Evolutionary conservation across 1,284 basidiomycete genomes (phyloP).

Genomic region (Austroboletus novae-zelandiae): DNA sequence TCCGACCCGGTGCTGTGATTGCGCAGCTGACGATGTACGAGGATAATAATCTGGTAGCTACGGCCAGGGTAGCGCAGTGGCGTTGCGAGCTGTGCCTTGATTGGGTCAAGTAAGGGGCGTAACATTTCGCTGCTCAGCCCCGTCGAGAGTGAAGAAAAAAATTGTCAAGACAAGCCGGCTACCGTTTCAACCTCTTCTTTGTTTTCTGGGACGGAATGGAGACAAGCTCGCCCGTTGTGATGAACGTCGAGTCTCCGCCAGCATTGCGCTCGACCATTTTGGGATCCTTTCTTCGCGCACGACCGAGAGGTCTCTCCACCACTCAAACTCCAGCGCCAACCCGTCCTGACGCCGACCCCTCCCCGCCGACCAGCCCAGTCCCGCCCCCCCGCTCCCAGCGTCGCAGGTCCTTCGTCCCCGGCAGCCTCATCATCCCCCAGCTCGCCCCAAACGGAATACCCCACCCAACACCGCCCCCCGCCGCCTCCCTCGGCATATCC

Average conservation of each 20-base stretch:
- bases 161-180: background rate
- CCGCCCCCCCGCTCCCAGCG: slow-evolving; percentile 15
- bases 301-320: slow-evolving; percentile 30
- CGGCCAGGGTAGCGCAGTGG: background rate
- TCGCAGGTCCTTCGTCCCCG: slow-evolving; percentile 27
- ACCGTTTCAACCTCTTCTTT: too few species aligned
- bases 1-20: too few species aligned
- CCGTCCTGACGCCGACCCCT: slow-evolving; percentile 13
- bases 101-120: background rate
- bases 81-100: slow-evolving; percentile 12
- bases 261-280: slow-evolving; percentile 34
- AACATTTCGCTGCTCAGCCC: slow-evolving; percentile 11
- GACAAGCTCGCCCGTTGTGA: slow-evolving; percentile 3
- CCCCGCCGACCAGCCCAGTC: slow-evolving; percentile 22
- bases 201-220: slow-evolving; percentile 6
- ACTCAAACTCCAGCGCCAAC: slow-evolving; percentile 15
- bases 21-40: background rate
- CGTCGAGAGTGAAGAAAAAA: slow-evolving; percentile 13
- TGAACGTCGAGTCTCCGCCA: slow-evolving; percentile 23
- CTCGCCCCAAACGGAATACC: slow-evolving; percentile 18
- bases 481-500: slow-evolving; percentile 36
- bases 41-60: background rate
- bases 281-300: slow-evolving; percentile 33
- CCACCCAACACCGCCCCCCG: slow-evolving; percentile 18
- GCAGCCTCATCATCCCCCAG: slow-evolving; percentile 23